phyloP scores from a whole-genome alignment of 2,329 filamentous ascomycete species.

The Hypoxylon sp. region DNA sequence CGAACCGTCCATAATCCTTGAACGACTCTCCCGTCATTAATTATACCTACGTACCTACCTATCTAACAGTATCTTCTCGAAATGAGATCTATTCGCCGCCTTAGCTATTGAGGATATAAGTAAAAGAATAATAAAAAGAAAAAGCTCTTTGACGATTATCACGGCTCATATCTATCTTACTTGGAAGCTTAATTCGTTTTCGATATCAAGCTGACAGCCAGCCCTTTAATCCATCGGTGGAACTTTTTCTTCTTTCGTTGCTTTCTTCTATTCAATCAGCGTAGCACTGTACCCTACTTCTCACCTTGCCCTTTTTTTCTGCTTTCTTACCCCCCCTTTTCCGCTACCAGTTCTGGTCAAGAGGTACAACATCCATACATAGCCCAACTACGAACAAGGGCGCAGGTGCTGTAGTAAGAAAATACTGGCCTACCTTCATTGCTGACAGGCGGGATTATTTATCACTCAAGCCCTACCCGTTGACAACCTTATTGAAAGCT shows the following conservation, averaged over 20 bases:
- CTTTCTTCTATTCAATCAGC: slow-evolving; percentile 16
- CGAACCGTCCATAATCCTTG: slow-evolving; percentile 12
- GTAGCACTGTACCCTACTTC: slow-evolving; percentile 20
- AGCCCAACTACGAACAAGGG: slow-evolving; percentile 25
- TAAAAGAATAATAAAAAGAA: not conserved
- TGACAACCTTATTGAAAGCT: slow-evolving; percentile 29
- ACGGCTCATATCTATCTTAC: not conserved
- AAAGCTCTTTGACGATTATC: not conserved
- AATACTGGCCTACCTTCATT: slow-evolving; percentile 25
- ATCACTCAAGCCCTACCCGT: slow-evolving; percentile 40
- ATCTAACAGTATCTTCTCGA: not conserved
- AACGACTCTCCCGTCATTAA: slow-evolving; percentile 11
- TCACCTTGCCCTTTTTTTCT: slow-evolving; percentile 20
- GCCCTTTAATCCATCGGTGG: slow-evolving; percentile 18
- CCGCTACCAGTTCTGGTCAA: slow-evolving; percentile 20
- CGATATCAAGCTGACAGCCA: slow-evolving; percentile 12
- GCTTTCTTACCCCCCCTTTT: slow-evolving; percentile 40
- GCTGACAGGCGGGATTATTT: slow-evolving; percentile 44
- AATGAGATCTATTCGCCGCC: not conserved
- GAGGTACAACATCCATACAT: slow-evolving; percentile 37
- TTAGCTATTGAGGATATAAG: not conserved
- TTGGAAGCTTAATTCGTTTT: not conserved
- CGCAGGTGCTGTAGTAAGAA: slow-evolving; percentile 19
- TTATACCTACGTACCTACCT: not conserved
- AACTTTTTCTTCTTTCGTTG: slow-evolving; percentile 13